Base-by-base conservation (phyloP, 345 rosid genomes). In the Eucalyptus pauciflora region DNA sequence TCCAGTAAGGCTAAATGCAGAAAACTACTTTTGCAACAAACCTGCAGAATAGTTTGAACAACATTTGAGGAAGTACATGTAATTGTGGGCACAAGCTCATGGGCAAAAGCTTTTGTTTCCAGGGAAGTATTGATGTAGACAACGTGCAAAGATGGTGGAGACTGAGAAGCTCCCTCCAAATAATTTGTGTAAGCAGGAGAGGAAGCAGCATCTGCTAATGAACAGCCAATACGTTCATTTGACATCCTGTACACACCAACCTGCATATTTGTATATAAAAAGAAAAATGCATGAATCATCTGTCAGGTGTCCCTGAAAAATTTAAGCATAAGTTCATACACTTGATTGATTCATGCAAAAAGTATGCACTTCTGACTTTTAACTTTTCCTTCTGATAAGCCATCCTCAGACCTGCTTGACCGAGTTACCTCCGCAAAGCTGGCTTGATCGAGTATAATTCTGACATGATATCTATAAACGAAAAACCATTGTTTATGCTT, bases 11-110 rank as follows among this genome's bases (percentile, higher is more conserved):
- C 48, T 11, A 76, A 76, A 76, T 41, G 48, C 48, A 20, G 85
- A 22, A 10, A 76, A 76, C 48, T 37, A 48, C 46, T 37, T 76
- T 24, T 76, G 85, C 85, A 76, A 76, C 93, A 88, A 86, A 98
- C 99, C 99, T 98, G 99, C 86, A 97, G 92, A 90, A 97, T 93
- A 48, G 99, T 98, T 92, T 96, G 99, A 89, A 98, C 97, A 81
- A 96, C 99, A 88, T 98, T 98, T 51, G 99, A 98, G 88, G 99
- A 98, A 89, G 99, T 98, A 90, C 99, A 98, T 50, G 99, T 98
- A 90, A 98, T 96, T 49, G 99, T 97, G 87, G 99, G 99, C 88
- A 98, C 98, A 90, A 98, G 95, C 93, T 98, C 99, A 54, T 98
- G 99, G 79, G 99, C 93, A 91, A 89, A 95, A 90, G 99, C 99